Conservation (phyloP, 1,284 basidiomycete genomes). For the Ceratobasidium sp. region DNA sequence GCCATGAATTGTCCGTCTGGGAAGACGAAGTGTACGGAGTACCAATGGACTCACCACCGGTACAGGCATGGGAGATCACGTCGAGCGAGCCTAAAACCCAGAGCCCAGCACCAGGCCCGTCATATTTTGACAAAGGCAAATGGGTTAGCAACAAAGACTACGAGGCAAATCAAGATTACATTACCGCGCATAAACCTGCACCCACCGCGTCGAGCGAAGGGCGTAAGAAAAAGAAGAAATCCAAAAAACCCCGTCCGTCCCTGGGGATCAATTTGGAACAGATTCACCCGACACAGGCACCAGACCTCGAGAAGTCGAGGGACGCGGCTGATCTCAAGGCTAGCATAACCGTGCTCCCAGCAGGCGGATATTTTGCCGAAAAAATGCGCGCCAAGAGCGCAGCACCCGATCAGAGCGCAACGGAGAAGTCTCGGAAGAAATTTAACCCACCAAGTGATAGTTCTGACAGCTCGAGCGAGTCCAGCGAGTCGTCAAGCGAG, state of each 20-base stretch:
- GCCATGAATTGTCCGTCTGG: neutral
- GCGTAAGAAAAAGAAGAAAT: neutral
- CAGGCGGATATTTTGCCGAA: slow-evolving; percentile 4
- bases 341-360: neutral
- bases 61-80: neutral
- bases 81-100: neutral
- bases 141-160: neutral
- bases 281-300: neutral
- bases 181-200: neutral
- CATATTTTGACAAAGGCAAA: neutral
- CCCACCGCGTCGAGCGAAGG: no score
- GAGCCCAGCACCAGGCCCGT: neutral
- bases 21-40: neutral
- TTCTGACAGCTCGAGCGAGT: neutral
- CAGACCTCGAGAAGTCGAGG: neutral
- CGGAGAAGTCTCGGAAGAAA: neutral
- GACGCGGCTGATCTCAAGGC: neutral
- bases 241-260: neutral
- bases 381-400: neutral
- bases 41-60: neutral
- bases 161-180: neutral
- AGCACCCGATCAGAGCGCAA: neutral
- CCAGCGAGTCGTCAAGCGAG: neutral
- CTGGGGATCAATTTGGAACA: neutral
- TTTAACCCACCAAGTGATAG: neutral